Evolutionary conservation across 2,329 filamentous ascomycete genomes (phyloP), one percentile per base, ranked within the genome.

Genomic region (Aspergillus sojae): DNA sequence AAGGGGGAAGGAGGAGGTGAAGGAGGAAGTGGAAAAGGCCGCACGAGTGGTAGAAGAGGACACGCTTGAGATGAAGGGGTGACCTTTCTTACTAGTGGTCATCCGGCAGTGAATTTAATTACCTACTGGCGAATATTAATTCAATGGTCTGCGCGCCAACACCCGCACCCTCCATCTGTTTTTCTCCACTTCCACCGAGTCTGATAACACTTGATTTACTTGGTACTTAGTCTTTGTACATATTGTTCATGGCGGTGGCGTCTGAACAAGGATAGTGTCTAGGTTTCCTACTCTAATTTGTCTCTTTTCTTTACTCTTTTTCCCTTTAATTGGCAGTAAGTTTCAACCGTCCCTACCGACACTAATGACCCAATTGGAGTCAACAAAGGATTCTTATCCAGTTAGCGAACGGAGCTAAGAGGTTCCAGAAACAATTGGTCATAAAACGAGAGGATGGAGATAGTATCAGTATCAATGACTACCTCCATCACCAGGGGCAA

Each of bases 61-160:
- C 66, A 68, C 65, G 65, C 58, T 65, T 58, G 26, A 57, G 57
- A 57, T 61, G 62, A 64, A 64, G 58, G 62, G 62, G 62, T 52
- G 48, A 52, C 48, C 48, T n/a, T 52, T 52, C 48, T 32, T 52
- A 52, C 48, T 57, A 52, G 45, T 45, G 46, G 53, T 61, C 53
- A 43, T 57, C 58, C 41, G 58, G 34, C 56, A 45, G 45, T 63
- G 58, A 63, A 55, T 60, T 65, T 57, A 63, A 60, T 63, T 63
- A 63, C 39, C 39, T 41, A 41, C 62, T 30, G 28, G 55, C 30
- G 50, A 57, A 56, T 50, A 50, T 50, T 52, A 52, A 28, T 52
- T 32, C 28, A 32, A 52, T 52, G 48, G 48, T 32, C 48, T 52
- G 48, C 48, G 28, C 48, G 28, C 48, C 48, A 52, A 52, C 28